These are phyloP conservation scores for Hymenoscyphus scutula DNA, from an alignment of 2,329 filamentous ascomycete species.

Conservation along the genomic window DNA sequence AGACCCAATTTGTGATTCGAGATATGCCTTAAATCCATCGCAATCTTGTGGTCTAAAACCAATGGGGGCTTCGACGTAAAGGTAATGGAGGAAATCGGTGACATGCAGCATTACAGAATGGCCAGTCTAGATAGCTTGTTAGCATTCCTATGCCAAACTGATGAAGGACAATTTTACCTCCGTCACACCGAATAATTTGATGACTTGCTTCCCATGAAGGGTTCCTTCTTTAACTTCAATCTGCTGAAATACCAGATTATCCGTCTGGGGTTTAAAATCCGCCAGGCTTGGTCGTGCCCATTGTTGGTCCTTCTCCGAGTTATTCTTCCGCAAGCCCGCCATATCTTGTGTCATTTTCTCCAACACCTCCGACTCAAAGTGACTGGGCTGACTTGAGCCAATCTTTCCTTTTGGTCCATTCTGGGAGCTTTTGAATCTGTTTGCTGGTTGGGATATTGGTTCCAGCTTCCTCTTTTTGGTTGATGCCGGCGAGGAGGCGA, in stretches of 20 bases:
- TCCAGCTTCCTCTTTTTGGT: conserved; percentile 77
- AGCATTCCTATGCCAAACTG: conserved; percentile 8
- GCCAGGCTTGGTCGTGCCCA: conserved; percentile 71
- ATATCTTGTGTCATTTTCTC: conserved; percentile 97
- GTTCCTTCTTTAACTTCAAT: conserved; percentile 94
- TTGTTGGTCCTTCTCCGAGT: conserved; percentile 88
- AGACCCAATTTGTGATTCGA: conserved; percentile 76
- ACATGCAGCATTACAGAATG: conserved; percentile 95
- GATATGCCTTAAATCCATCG: conserved; percentile 71
- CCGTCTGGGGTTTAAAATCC: conserved; percentile 59
- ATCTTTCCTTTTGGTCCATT: conserved; percentile 60
- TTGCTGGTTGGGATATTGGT: conserved; percentile 50
- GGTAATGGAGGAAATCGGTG: conserved; percentile 92
- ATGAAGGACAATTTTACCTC: conserved; percentile 48
- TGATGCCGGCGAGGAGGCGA: conserved; percentile 51
- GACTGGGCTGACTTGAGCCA: conserved; percentile 74
- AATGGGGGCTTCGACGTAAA: conserved; percentile 86
- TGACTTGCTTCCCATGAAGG: conserved; percentile 68
- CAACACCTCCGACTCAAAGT: conserved; percentile 89
- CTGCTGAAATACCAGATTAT: conserved; percentile 85
- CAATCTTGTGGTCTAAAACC: conserved; percentile 79
- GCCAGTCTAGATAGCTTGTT: conserved; percentile 49
- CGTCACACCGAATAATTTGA: conserved; percentile 94
- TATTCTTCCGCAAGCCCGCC: conserved; percentile 77
- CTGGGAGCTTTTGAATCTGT: conserved; percentile 61